These are phyloP conservation scores for Herpetospermum pedunculosum DNA, from an alignment of 306 rosid species.

Conservation along the genomic window DNA sequence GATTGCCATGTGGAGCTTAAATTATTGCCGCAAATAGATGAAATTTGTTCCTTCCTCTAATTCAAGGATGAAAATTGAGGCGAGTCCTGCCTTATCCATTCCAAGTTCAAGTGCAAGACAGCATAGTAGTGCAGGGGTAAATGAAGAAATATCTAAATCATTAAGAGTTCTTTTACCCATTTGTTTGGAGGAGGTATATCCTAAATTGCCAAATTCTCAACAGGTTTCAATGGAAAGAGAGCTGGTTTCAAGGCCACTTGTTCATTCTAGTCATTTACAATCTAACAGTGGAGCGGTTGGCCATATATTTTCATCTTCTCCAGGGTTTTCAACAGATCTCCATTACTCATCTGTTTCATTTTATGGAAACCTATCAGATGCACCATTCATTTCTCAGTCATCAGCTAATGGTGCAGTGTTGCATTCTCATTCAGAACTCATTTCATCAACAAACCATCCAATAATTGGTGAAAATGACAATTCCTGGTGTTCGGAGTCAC, in stretches of 20 bases:
- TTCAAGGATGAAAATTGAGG: slow-evolving; percentile 63
- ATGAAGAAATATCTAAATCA: slow-evolving; percentile 52
- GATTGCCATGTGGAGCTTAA: slow-evolving; percentile 3
- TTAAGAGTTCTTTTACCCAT: slow-evolving; percentile 47
- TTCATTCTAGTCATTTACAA: slow-evolving; percentile 37
- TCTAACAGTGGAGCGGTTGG: slow-evolving; percentile 68
- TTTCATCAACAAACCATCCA: slow-evolving; percentile 41
- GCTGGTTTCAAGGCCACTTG: slow-evolving; percentile 34
- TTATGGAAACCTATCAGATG: slow-evolving; percentile 42
- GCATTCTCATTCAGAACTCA: slow-evolving; percentile 40
- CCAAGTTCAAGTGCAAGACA: slow-evolving; percentile 53
- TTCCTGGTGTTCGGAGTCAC: slow-evolving; percentile 69
- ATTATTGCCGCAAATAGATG: slow-evolving; percentile 11
- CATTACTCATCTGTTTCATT: slow-evolving; percentile 68
- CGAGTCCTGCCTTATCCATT: slow-evolving; percentile 50
- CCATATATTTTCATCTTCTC: slow-evolving; percentile 74
- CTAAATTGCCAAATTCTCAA: slow-evolving; percentile 58
- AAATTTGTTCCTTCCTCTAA: slow-evolving; percentile 17
- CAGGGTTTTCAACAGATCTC: slow-evolving; percentile 71
- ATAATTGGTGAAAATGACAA: slow-evolving; percentile 41
- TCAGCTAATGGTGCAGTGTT: slow-evolving; percentile 31
- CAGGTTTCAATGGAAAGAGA: slow-evolving; percentile 46
- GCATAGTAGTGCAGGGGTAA: slow-evolving; percentile 47
- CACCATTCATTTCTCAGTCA: slow-evolving; percentile 49
- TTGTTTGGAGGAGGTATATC: slow-evolving; percentile 50